These are phyloP conservation scores for Glycyrrhiza uralensis DNA, from an alignment of 306 rosid species.

Conservation along the genomic window DNA sequence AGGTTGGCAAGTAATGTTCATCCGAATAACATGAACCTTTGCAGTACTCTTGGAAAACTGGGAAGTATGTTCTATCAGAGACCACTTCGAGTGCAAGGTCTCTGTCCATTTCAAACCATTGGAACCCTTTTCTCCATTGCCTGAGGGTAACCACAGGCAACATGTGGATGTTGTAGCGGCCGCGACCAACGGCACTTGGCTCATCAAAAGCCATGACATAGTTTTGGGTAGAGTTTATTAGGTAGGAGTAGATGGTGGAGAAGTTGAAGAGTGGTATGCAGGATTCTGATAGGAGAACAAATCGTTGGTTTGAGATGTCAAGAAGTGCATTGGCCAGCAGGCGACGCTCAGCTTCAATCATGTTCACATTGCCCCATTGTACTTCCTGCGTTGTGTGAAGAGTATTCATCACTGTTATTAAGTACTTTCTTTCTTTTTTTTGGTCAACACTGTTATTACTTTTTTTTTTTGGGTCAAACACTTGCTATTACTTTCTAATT, in stretches of 20 bases:
- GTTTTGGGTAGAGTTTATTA: conserved; percentile 50
- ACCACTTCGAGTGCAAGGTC: conserved; percentile 57
- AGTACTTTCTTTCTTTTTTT: too few relatives aligned
- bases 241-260: conserved; percentile 59
- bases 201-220: conserved; percentile 61
- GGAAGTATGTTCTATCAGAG: conserved; percentile 54
- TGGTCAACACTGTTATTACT: too few relatives aligned
- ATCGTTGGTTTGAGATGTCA: conserved; percentile 73
- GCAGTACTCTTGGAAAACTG: conserved; percentile 48
- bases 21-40: conserved; percentile 61
- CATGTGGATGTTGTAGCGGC: conserved; percentile 60
- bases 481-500: too few relatives aligned
- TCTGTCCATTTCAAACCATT: conserved; percentile 84
- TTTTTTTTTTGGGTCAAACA: too few relatives aligned
- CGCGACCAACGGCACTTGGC: conserved; percentile 58
- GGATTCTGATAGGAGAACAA: conserved; percentile 70
- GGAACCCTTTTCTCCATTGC: conserved; percentile 86
- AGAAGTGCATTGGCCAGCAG: conserved; percentile 77
- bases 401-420: neutral
- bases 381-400: conserved; percentile 52
- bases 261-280: conserved; percentile 89
- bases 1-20: conserved; percentile 82
- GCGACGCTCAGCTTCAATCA: conserved; percentile 86
- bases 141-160: conserved; percentile 39
- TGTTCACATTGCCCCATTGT: conserved; percentile 73